These are phyloP conservation scores for Rhizophora apiculata DNA, from an alignment of 345 rosid species.

Conservation along the genomic window DNA sequence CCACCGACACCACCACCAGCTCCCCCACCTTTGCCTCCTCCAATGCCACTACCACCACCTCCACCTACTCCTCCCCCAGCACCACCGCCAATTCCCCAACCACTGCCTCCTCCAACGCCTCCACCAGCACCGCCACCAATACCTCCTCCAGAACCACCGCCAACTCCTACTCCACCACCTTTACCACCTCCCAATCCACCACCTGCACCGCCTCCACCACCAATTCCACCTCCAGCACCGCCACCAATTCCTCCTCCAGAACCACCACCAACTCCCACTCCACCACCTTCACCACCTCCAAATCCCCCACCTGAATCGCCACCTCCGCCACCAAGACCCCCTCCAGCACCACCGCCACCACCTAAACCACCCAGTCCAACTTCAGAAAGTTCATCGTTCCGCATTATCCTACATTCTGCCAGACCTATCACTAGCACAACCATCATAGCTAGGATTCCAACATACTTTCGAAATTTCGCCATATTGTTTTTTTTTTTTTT, in stretches of 20 bases:
- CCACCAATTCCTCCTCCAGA: not conserved
- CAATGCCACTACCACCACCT: not conserved
- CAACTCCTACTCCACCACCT: constrained; percentile 13
- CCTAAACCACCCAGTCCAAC: constrained; percentile 5
- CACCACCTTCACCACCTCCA: not conserved
- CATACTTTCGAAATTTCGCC: constrained; percentile 23
- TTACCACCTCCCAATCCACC: constrained; percentile 19
- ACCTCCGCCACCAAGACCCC: not conserved
- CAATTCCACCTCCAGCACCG: not conserved
- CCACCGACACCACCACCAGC: not conserved
- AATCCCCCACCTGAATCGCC: not conserved
- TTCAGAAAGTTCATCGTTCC: constrained; percentile 13
- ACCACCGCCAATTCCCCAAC: not conserved
- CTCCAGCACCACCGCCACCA: not conserved
- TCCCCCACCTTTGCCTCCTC: constrained; percentile 3
- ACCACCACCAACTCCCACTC: not conserved
- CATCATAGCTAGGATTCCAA: constrained; percentile 18
- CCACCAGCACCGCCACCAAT: constrained; percentile 6
- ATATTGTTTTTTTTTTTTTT: constrained; percentile 9
- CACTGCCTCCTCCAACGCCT: not conserved
- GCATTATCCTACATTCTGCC: constrained; percentile 38
- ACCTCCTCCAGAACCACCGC: constrained; percentile 24
- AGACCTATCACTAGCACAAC: constrained; percentile 30
- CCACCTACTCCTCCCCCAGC: not conserved
- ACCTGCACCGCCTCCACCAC: not conserved